A percentile compares a stretch with the other conserved stretches of the same genome.
Evolutionary conservation across 1,139 yeast genomes (phyloP).

Genomic region (Sugiyamaella sp.): DNA sequence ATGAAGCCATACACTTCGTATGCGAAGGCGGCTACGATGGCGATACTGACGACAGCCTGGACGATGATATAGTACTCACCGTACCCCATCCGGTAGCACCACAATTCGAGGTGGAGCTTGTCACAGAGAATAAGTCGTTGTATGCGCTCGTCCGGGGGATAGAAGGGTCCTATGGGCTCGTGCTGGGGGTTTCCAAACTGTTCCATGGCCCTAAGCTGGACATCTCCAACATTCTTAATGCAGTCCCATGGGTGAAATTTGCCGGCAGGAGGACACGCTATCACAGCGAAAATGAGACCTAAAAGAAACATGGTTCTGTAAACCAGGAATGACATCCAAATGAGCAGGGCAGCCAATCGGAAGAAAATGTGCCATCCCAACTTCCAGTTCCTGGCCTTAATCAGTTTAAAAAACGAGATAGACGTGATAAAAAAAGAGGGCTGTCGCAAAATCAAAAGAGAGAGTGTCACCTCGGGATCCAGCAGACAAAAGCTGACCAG

Average conservation of each 20-base stretch:
- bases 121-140: no score
- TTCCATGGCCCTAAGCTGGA: neutral
- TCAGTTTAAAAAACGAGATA: slow-evolving; percentile 9
- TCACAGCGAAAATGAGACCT: slow-evolving; percentile 2
- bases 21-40: slow-evolving; percentile 9
- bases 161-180: neutral
- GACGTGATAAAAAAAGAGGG: slow-evolving; percentile 4
- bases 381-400: slow-evolving; percentile 11
- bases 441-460: slow-evolving; percentile 6
- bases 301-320: slow-evolving; percentile 8
- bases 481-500: neutral
- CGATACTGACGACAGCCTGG: slow-evolving; percentile 12
- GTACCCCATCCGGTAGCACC: neutral
- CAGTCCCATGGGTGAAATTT: no score
- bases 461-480: neutral
- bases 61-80: slow-evolving; percentile 1
- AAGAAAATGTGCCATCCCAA: slow-evolving; percentile 13
- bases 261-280: neutral
- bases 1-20: slow-evolving; percentile 14
- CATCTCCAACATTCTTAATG: no score
- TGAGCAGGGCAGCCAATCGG: slow-evolving; percentile 7
- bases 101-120: neutral
- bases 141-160: neutral
- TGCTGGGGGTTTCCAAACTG: slow-evolving; percentile 6
- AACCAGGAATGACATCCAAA: slow-evolving; percentile 15